Evolutionary conservation across 306 rosid genomes (phyloP).

Genomic region (Casuarina glauca): DNA sequence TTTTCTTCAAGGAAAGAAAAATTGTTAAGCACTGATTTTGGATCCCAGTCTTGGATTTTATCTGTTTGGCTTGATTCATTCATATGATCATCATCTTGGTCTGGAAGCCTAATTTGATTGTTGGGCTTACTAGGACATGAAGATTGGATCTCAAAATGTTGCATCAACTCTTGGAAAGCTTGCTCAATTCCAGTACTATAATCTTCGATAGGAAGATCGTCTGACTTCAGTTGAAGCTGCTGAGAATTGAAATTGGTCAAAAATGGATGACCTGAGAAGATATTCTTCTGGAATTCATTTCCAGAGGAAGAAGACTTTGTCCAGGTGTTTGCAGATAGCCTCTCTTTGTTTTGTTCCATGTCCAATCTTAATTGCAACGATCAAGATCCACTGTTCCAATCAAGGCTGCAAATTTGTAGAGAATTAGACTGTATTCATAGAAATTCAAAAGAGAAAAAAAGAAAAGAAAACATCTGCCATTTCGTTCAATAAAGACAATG

Average conservation of each 20-base stretch:
- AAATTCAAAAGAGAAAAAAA: background rate
- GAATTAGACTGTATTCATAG: slow-evolving; percentile 12
- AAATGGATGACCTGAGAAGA: slow-evolving; percentile 41
- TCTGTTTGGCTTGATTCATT: slow-evolving; percentile 32
- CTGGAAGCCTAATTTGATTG: slow-evolving; percentile 37
- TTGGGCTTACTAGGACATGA: slow-evolving; percentile 34
- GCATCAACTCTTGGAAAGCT: slow-evolving; percentile 54
- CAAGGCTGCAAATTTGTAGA: slow-evolving; percentile 27
- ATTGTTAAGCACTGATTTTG: slow-evolving; percentile 60
- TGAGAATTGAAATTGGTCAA: slow-evolving; percentile 40
- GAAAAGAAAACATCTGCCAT: background rate
- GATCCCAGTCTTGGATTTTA: slow-evolving; percentile 82
- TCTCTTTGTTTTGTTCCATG: slow-evolving; percentile 31
- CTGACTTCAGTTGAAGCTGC: slow-evolving; percentile 52
- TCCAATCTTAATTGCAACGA: background rate
- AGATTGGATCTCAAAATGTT: slow-evolving; percentile 38
- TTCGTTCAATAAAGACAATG: slow-evolving; percentile 3
- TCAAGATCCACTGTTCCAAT: slow-evolving; percentile 31
- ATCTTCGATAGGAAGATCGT: slow-evolving; percentile 47
- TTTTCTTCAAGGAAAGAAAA: slow-evolving; percentile 83
- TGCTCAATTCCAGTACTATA: slow-evolving; percentile 50
- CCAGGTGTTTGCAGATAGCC: slow-evolving; percentile 53
- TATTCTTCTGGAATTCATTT: slow-evolving; percentile 38
- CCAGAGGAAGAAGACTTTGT: slow-evolving; percentile 45
- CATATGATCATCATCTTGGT: slow-evolving; percentile 45